Evolutionary conservation across 352 stramenopile species (phyloP).

Genomic region (Globisporangium emineosum): DNA sequence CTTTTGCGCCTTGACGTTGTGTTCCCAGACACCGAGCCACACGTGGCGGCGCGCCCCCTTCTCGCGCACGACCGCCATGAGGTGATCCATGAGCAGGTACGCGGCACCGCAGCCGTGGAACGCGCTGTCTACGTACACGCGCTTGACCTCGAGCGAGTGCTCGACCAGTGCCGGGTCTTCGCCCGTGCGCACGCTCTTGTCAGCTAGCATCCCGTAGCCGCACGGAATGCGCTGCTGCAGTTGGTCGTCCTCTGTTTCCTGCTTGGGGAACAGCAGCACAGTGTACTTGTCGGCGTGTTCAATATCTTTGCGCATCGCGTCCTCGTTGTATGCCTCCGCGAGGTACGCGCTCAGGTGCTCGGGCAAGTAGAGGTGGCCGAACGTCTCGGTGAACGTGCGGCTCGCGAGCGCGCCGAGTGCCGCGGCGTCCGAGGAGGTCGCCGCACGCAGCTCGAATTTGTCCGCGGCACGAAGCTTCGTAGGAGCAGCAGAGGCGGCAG

Average conservation of each 20-base stretch:
- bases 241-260: not conserved
- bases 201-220: constrained; percentile 26
- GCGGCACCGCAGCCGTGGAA: constrained; percentile 27
- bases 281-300: constrained; percentile 25
- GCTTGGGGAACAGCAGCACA: constrained; percentile 23
- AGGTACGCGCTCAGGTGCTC: constrained; percentile 23
- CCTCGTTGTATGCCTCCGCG: constrained; percentile 14
- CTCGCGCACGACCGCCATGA: constrained; percentile 22
- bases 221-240: constrained; percentile 10
- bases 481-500: not conserved
- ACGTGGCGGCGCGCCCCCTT: constrained; percentile 18
- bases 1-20: constrained; percentile 29
- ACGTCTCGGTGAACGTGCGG: constrained; percentile 32
- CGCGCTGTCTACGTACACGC: constrained; percentile 28
- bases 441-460: constrained; percentile 18
- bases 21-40: constrained; percentile 34
- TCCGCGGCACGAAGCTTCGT: not conserved
- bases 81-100: constrained; percentile 27
- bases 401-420: constrained; percentile 22
- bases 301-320: constrained; percentile 22
- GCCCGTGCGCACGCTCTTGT: constrained; percentile 22
- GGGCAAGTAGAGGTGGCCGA: constrained; percentile 24
- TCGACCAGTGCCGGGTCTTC: constrained; percentile 16
- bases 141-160: constrained; percentile 30
- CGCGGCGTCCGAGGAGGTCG: constrained; percentile 17